Conservation (phyloP, 2,329 filamentous ascomycete species). For the Colletotrichum zoysiae region DNA sequence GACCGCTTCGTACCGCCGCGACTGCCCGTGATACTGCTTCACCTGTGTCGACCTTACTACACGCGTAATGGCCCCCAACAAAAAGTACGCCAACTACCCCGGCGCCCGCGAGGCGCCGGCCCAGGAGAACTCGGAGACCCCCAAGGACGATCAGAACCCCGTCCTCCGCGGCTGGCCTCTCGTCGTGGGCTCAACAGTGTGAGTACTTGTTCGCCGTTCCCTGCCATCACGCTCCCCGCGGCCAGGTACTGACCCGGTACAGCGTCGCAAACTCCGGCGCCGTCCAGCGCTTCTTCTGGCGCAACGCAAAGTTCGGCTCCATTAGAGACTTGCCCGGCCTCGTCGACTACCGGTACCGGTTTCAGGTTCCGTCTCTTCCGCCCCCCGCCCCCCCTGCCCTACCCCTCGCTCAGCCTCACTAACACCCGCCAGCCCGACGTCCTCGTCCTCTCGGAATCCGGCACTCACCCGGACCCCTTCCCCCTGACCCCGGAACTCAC, state of each 20-base stretch:
- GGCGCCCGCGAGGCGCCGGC: constrained; percentile 33
- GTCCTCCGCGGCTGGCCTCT: constrained; percentile 75
- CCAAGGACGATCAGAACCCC: constrained; percentile 71
- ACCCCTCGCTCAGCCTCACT: neutral
- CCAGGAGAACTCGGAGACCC: constrained; percentile 16
- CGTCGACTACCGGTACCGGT: constrained; percentile 58
- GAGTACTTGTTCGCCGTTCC: constrained; percentile 46
- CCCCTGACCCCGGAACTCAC: constrained; percentile 53
- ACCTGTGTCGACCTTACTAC: neutral
- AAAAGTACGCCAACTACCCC: constrained; percentile 42
- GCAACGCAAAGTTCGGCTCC: constrained; percentile 70
- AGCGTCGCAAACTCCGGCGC: constrained; percentile 72
- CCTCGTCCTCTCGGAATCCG: constrained; percentile 60
- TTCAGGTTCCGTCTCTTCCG: constrained; percentile 56
- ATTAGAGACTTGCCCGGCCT: constrained; percentile 62
- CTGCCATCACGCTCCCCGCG: neutral
- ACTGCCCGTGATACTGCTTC: constrained; percentile 6
- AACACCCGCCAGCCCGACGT: constrained; percentile 64
- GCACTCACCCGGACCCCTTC: constrained; percentile 41
- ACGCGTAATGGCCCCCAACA: constrained; percentile 40
- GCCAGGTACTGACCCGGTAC: neutral
- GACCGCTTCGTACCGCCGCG: neutral
- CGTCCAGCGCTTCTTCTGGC: constrained; percentile 76
- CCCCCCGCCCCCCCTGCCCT: no score
- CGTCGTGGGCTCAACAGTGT: constrained; percentile 72